Evolutionary conservation across 169 alveolate species (phyloP).

Genomic region (Eimeria acervulina): DNA sequence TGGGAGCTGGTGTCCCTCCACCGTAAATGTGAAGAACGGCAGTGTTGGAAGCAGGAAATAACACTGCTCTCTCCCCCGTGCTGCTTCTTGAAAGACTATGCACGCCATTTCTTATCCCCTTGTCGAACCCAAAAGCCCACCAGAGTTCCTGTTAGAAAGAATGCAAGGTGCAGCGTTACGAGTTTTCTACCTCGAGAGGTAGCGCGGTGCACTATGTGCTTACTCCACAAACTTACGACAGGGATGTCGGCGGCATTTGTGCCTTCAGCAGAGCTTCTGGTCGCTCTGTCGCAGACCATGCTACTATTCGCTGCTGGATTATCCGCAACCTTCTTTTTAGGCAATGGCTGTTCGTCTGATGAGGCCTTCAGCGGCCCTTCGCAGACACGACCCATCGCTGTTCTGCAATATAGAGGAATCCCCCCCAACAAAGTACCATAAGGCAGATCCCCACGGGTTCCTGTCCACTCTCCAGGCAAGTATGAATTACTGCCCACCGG

Average conservation of each 20-base stretch:
- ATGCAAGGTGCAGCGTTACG: not conserved
- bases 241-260: not conserved
- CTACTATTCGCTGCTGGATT: not conserved
- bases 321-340: not conserved
- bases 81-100: conserved; percentile 52
- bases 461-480: not conserved
- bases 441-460: too few relatives aligned
- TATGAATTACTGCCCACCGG: not conserved
- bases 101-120: conserved; percentile 78
- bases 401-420: not conserved
- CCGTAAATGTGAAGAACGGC: conserved; percentile 11
- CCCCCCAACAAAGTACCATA: not conserved
- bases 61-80: not conserved
- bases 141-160: conserved; percentile 43
- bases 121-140: conserved; percentile 80
- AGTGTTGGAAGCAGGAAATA: conserved; percentile 43
- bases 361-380: conserved; percentile 7
- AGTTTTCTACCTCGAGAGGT: not conserved
- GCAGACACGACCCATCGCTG: not conserved
- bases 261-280: not conserved
- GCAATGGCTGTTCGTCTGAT: not conserved
- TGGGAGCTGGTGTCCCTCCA: not conserved
- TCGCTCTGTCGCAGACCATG: not conserved
- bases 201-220: not conserved
- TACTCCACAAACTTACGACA: not conserved